Conservation (phyloP, 192 early-diverging fungal species). For the Coemansia sp. region DNA sequence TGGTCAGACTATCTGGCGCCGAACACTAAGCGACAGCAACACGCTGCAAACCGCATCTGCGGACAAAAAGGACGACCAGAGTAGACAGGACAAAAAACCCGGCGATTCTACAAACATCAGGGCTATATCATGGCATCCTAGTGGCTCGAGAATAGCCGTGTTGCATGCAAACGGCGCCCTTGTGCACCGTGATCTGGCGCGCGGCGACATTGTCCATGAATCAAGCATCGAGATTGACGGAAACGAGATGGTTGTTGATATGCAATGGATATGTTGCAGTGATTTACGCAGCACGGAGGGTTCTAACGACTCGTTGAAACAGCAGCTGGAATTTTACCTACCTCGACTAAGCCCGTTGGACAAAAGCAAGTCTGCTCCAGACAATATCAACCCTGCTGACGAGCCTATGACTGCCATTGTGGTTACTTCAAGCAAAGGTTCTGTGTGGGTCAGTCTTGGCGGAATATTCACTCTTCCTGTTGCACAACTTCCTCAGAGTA, state of each 20-base stretch:
- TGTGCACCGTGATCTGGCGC: conserved; percentile 38
- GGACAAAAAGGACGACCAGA: neutral
- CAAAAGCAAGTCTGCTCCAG: conserved; percentile 26
- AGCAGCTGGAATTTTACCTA: conserved; percentile 23
- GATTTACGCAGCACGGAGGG: neutral
- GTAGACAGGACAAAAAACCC: neutral
- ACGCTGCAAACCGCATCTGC: neutral
- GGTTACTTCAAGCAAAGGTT: conserved; percentile 12
- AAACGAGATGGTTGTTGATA: conserved; percentile 13
- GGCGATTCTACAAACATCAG: conserved; percentile 5
- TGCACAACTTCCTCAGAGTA: neutral
- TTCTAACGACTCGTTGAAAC: neutral
- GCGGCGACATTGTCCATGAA: conserved; percentile 41
- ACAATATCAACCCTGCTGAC: conserved; percentile 17
- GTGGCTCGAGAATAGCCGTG: conserved; percentile 20
- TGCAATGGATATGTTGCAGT: conserved; percentile 36
- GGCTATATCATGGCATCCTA: conserved; percentile 38
- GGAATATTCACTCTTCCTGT: conserved; percentile 45
- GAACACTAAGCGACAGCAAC: conserved; percentile 13
- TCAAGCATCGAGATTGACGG: conserved; percentile 14
- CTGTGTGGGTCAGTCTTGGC: conserved; percentile 29
- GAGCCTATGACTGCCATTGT: conserved; percentile 29
- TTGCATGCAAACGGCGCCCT: conserved; percentile 33
- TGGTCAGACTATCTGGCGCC: conserved; percentile 47
- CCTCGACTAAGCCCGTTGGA: conserved; percentile 26